phyloP scores from a whole-genome alignment of 2,329 filamentous ascomycete species.

The Coleophoma cylindrospora region DNA sequence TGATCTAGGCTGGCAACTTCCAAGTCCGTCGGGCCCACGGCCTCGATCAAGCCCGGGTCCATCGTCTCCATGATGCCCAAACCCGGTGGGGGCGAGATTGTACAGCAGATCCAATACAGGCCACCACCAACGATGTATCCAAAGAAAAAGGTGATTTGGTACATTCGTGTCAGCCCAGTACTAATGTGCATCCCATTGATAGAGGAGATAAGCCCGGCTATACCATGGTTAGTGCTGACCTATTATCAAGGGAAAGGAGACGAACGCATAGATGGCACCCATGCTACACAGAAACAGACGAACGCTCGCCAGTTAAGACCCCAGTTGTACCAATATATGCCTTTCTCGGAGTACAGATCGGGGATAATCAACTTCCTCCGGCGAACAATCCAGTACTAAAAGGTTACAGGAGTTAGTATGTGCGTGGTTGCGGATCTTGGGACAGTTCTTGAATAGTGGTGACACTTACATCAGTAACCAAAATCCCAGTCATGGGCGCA shows the following conservation, averaged over 20 bases:
- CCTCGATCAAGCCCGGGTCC: neutral
- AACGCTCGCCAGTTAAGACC: conserved; percentile 7
- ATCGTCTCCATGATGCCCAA: neutral
- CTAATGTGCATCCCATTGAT: neutral
- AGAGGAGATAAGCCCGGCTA: neutral
- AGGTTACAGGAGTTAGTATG: no score
- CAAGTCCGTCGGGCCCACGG: neutral
- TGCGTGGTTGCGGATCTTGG: no score
- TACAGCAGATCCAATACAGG: neutral
- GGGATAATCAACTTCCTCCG: conserved; percentile 6
- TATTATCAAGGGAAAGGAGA: conserved; percentile 4
- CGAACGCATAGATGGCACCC: neutral
- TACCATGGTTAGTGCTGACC: conserved; percentile 2
- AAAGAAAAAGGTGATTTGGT: neutral
- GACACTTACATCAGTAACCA: neutral
- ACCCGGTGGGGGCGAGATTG: neutral
- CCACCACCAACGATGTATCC: neutral
- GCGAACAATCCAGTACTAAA: conserved; percentile 4
- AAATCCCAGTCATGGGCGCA: neutral
- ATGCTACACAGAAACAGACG: no score
- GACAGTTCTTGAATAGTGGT: no score
- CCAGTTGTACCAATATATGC: conserved; percentile 9
- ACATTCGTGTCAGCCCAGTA: neutral
- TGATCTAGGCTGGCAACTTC: neutral
- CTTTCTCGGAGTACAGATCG: conserved; percentile 4